These are phyloP conservation scores for Leptomonas seymouri DNA, from an alignment of 208 protist genomes.

Conservation along the genomic window DNA sequence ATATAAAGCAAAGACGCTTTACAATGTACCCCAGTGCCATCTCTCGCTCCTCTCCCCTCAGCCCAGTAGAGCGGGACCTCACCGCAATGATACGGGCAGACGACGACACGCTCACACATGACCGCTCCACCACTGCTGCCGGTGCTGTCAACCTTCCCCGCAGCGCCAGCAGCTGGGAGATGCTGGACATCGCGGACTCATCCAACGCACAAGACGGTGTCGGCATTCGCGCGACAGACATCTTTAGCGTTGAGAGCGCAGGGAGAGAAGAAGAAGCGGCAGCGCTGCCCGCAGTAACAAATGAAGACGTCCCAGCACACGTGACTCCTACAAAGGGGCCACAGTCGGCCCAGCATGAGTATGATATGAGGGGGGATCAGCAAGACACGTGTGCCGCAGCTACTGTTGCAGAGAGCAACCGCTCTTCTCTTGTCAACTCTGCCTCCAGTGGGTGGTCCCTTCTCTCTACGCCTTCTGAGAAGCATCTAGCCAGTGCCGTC, in stretches of 20 bases:
- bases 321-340: too few relatives aligned
- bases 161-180: conserved; percentile 31
- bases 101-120: neutral
- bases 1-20: neutral
- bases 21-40: neutral
- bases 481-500: neutral
- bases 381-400: neutral
- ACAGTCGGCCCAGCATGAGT: too few relatives aligned
- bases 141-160: conserved; percentile 1
- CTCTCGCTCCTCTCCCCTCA: neutral
- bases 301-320: too few relatives aligned
- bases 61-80: conserved; percentile 13
- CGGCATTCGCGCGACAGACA: neutral
- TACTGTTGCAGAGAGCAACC: neutral
- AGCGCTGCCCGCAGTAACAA: too few relatives aligned
- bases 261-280: too few relatives aligned
- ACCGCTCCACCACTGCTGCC: neutral
- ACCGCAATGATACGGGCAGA: conserved; percentile 10
- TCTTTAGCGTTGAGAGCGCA: too few relatives aligned
- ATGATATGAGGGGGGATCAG: neutral
- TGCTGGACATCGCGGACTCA: conserved; percentile 12
- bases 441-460: conserved; percentile 20
- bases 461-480: conserved; percentile 20
- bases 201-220: neutral
- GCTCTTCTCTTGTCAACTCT: neutral